phyloP scores from a whole-genome alignment of 371 early-diverging fungal species.

The Mucor racemosus region DNA sequence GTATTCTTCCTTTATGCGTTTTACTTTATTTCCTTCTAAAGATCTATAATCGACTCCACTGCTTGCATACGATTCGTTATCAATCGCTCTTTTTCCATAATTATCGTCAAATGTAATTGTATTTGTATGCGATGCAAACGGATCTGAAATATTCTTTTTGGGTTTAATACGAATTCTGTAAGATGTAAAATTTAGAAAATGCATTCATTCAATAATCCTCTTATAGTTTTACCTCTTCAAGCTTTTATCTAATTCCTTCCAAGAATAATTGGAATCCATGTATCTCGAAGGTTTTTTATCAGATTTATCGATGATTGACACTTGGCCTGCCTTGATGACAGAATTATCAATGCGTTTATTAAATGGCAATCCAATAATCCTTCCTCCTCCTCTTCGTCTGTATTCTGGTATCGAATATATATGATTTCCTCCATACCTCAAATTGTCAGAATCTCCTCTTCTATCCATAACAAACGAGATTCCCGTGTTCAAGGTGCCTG shows the following conservation, averaged over 20 bases:
- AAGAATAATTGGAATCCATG: constrained; percentile 38
- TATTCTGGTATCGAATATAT: constrained; percentile 42
- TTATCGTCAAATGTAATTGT: constrained; percentile 26
- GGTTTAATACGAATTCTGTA: constrained; percentile 33
- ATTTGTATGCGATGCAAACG: constrained; percentile 12
- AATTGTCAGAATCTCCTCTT: constrained; percentile 48
- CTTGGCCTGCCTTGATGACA: constrained; percentile 21
- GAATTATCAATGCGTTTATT: constrained; percentile 16
- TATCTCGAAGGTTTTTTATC: constrained; percentile 29
- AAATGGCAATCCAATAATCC: constrained; percentile 39
- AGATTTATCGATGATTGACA: constrained; percentile 22
- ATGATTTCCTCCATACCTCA: constrained; percentile 46
- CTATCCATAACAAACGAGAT: constrained; percentile 38
- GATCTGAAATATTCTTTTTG: not conserved
- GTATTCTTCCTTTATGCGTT: constrained; percentile 9
- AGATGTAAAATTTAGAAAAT: too few relatives aligned
- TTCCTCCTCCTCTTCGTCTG: constrained; percentile 49
- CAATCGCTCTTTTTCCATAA: not conserved
- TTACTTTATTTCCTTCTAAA: constrained; percentile 37
- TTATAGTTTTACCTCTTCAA: constrained; percentile 23
- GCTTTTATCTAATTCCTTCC: constrained; percentile 41
- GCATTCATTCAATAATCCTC: too few relatives aligned
- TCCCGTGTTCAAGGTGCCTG: constrained; percentile 38
- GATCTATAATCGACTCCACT: constrained; percentile 50
- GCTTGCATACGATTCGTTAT: constrained; percentile 22